Evolutionary conservation across 371 early-diverging fungal species (phyloP), one percentile per base, ranked within the genome.

Genomic region (Syncephalastrum contaminatum): DNA sequence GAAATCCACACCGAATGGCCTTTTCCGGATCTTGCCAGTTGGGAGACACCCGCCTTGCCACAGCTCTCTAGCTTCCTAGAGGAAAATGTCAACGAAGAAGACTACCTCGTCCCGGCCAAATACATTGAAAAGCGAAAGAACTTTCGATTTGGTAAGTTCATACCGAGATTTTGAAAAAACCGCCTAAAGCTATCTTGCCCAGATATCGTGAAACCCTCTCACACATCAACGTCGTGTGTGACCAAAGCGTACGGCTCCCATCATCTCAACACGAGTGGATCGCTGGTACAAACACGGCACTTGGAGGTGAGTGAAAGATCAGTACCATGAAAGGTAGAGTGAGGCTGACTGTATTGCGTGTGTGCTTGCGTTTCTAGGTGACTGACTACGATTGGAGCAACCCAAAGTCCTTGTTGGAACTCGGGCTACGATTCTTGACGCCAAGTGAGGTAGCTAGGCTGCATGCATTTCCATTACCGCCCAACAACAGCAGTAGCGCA

Each of bases 241-340:
- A 92, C 92, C 43, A 90, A 92, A 64, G 83, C 84, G 7, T 88
- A 88, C 49, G 88, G 90, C 22, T 84, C 85, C 7, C 86, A 79
- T 58, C 87, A 90, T 53, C 62, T 85, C 36, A 70, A 80, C 41
- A 84, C 85, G 6, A 76, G 83, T 12, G 90, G 92, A 0, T 86
- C 89, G 3, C 70, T 88, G 24, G 54, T 88, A 24, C 86, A 83
- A 60, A 82, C 83, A 24, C 69, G 62, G 40, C 51, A 65, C 7
- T 21, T 80, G 30, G 80, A 82, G 22, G 74, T 73, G 53, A 53
- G 53, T 54, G n/a, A 3, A 45, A 19, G 25, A 40, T 21, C 1
- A 43, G 30, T 36, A 43, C 16, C 49, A 43, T 13, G 19, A 2
- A 2, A 47, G 47, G 15, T 20, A 40, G 6, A 10, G 2, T 24